Base-by-base conservation (phyloP, 2,329 filamentous ascomycete species). In the Pseudopyrenochaeta lycopersici region DNA sequence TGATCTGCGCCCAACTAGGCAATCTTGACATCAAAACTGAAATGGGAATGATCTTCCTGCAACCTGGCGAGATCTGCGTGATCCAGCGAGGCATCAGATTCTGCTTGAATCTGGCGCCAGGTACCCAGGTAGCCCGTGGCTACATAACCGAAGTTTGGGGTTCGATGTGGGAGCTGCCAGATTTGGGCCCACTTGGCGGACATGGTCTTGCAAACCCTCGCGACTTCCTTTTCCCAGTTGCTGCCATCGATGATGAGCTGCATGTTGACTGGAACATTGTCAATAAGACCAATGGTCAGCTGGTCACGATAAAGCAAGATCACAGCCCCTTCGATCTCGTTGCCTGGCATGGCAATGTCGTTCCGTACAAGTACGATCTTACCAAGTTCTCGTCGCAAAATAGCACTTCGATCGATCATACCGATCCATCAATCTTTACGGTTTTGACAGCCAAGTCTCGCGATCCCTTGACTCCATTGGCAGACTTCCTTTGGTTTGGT, bases 301-400 rank as follows among this genome's bases (percentile, higher is more conserved):
- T 73, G n/a, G 52, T 62, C 15, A 63, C 68, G 27, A 72, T 75
- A n/a, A 59, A 70, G 21, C 74, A 77, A 48, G 67, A 76, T 40
- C 74, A 77, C 60, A 72, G 68, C 45, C 74, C 76, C 1, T 82
- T 81, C 53, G 79, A 82, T 43, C 69, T 78, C 6, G 71, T 77
- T 7, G 74, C 74, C 10, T 77, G 74, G 74, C 74, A 77, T 53
- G 74, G 74, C 20, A 77, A 76, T 41, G 72, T 74, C n/a, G 70
- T 74, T 7, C 83, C 82, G 0, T 84, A 80, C 72, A 85, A 85
- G 68, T 85, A 85, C 64, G 82, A 82, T 45, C 67, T 85, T 3
- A 82, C 81, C 7, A 83, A 82, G 52, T 78, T 77, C 56, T 72
- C 71, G 2, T 73, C 70, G 6, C 72, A 75, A 45, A 75, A 75